phyloP scores from a whole-genome alignment of 2,329 filamentous ascomycete species.

The Clonostachys rosea region DNA sequence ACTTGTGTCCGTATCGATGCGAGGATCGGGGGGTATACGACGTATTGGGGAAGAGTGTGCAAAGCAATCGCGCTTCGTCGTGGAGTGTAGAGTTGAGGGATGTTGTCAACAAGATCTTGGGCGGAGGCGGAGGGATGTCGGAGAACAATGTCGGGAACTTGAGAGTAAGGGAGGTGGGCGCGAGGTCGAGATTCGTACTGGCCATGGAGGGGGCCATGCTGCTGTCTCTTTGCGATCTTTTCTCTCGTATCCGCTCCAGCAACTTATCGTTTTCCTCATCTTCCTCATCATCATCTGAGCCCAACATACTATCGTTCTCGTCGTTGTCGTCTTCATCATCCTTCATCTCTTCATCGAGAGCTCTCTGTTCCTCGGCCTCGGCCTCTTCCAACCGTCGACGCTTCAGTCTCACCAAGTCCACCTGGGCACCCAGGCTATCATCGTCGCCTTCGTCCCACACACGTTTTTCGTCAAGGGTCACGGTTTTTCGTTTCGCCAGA shows the following conservation, averaged over 20 bases:
- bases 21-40: conserved; percentile 84
- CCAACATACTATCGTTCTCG: conserved; percentile 77
- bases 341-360: conserved; percentile 34
- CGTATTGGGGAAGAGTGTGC: conserved; percentile 77
- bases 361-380: conserved; percentile 43
- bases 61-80: conserved; percentile 73
- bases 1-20: conserved; percentile 84
- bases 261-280: conserved; percentile 39
- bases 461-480: conserved; percentile 82
- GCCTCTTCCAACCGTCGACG: conserved; percentile 49
- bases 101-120: conserved; percentile 91
- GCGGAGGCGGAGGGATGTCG: conserved; percentile 53
- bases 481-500: conserved; percentile 71
- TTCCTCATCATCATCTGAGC: conserved; percentile 50
- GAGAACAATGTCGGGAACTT: conserved; percentile 61
- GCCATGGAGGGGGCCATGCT: conserved; percentile 54
- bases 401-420: conserved; percentile 57
- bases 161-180: conserved; percentile 51
- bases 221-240: conserved; percentile 39
- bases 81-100: conserved; percentile 86
- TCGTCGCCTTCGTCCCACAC: conserved; percentile 79
- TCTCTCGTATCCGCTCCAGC: conserved; percentile 36
- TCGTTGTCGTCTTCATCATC: conserved; percentile 47
- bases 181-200: conserved; percentile 60
- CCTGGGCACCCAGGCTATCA: conserved; percentile 49